Evolutionary conservation across 225 moss, liverwort and hornwort species (phyloP).

Genomic region (Thuidium tamariscinum): DNA sequence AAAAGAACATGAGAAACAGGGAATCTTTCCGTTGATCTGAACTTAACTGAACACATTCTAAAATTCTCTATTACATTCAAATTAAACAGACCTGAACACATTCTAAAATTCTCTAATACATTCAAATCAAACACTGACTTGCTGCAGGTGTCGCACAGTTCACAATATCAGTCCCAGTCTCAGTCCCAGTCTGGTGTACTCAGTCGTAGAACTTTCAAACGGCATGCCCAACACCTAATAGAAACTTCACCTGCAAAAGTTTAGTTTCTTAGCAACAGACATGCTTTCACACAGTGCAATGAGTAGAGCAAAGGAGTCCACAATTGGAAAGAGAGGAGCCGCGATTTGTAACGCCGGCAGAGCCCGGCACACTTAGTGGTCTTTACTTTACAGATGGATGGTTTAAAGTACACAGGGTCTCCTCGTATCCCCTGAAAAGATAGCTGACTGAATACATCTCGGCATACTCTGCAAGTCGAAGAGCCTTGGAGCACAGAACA

Average conservation of each 20-base stretch:
- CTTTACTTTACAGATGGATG: conserved; percentile 36
- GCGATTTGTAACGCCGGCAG: not conserved
- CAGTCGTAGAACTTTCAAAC: not conserved
- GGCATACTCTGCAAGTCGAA: conserved; percentile 32
- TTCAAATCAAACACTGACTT: not conserved
- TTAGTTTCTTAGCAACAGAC: too few relatives aligned
- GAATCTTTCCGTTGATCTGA: not conserved
- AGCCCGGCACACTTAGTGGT: conserved; percentile 8
- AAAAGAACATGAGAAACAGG: not conserved
- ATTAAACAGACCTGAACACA: not conserved
- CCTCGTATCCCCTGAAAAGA: conserved; percentile 15
- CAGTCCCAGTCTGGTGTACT: not conserved
- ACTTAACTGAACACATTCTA: not conserved
- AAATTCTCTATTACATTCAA: not conserved
- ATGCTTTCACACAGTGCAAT: not conserved
- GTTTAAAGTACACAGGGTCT: conserved; percentile 30
- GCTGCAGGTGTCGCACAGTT: not conserved
- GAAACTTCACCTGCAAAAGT: not conserved
- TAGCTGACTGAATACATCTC: conserved; percentile 21
- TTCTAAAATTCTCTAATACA: not conserved
- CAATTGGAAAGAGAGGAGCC: not conserved
- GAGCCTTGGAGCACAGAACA: conserved; percentile 18
- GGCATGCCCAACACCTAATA: not conserved
- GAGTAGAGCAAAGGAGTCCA: not conserved
- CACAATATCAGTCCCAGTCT: not conserved